Percentiles rank a stretch among this genome's conserved stretches.
Evolutionary conservation across 495 filamentous ascomycete species (phyloP).

Genomic region (Penicillium bovifimosum): DNA sequence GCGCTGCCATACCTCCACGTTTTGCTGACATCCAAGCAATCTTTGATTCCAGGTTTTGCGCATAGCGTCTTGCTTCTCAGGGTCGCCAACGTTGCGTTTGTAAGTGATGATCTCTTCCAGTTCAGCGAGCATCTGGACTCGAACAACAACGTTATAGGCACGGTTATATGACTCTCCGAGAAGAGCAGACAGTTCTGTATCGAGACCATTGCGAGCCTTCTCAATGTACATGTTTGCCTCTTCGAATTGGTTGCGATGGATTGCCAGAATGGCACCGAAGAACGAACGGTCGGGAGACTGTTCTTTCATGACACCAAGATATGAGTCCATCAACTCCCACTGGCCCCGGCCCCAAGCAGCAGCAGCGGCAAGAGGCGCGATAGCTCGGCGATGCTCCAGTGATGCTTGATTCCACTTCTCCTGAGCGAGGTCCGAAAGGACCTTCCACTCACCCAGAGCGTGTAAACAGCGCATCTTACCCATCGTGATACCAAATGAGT

Average conservation of each 20-base stretch:
- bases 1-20: slow-evolving; percentile 96
- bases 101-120: slow-evolving; percentile 97
- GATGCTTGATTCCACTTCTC: slow-evolving; percentile 88
- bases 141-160: slow-evolving; percentile 91
- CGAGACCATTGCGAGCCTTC: slow-evolving; percentile 85
- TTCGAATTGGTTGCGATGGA: slow-evolving; percentile 92
- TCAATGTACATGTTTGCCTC: slow-evolving; percentile 81
- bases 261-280: slow-evolving; percentile 89
- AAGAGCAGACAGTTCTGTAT: slow-evolving; percentile 89
- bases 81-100: slow-evolving; percentile 76
- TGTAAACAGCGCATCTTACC: slow-evolving; percentile 99
- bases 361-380: slow-evolving; percentile 88
- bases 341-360: slow-evolving; percentile 97
- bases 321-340: slow-evolving; percentile 97
- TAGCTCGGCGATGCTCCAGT: slow-evolving; percentile 74
- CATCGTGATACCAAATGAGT: slow-evolving; percentile 89
- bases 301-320: slow-evolving; percentile 88
- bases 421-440: slow-evolving; percentile 77
- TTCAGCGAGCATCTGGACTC: slow-evolving; percentile 97
- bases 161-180: slow-evolving; percentile 95
- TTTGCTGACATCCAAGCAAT: slow-evolving; percentile 89
- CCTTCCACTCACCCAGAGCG: slow-evolving; percentile 94
- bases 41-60: slow-evolving; percentile 91
- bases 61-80: slow-evolving; percentile 83
- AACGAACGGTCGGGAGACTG: slow-evolving; percentile 91